Conservation (phyloP, 2,329 filamentous ascomycete genomes). For the Biscogniauxia sp. region DNA sequence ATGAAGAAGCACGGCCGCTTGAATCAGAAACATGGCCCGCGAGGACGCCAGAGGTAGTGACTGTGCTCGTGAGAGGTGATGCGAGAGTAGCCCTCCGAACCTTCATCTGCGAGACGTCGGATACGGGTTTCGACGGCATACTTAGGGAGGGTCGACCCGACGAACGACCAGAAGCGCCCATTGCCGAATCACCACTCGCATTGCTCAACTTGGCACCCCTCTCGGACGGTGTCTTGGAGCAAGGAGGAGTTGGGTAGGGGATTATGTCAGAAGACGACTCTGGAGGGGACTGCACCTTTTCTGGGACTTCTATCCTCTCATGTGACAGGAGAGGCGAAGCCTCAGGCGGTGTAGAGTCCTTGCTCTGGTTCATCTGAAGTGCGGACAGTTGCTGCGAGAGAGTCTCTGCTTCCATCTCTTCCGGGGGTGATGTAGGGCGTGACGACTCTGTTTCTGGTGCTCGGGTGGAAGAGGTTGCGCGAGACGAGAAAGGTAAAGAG, state of each 20-base stretch:
- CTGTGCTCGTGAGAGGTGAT: constrained; percentile 62
- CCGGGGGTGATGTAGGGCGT: constrained; percentile 35
- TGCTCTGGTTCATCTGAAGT: constrained; percentile 22
- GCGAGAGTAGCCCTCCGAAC: constrained; percentile 45
- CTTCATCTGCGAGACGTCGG: constrained; percentile 42
- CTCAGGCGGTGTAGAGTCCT: constrained; percentile 24
- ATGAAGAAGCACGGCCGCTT: constrained; percentile 50
- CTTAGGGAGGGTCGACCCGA: constrained; percentile 37
- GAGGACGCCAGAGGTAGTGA: constrained; percentile 61
- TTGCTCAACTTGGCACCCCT: constrained; percentile 43
- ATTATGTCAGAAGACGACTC: constrained; percentile 33
- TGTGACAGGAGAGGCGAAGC: constrained; percentile 37
- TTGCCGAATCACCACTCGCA: constrained; percentile 38
- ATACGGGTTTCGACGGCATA: constrained; percentile 39
- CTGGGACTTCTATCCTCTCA: constrained; percentile 36
- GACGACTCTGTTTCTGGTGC: constrained; percentile 36
- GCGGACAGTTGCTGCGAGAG: constrained; percentile 21
- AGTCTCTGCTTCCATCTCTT: constrained; percentile 30
- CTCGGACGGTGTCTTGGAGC: constrained; percentile 47
- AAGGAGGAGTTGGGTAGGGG: constrained; percentile 58
- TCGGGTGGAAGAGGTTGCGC: constrained; percentile 39
- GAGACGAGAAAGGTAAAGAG: constrained; percentile 57
- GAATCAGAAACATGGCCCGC: constrained; percentile 70
- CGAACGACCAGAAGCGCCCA: constrained; percentile 33
- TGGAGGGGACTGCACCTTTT: constrained; percentile 30